Evolutionary conservation across 495 filamentous ascomycete species (phyloP).

Genomic region (Cercophora samala): DNA sequence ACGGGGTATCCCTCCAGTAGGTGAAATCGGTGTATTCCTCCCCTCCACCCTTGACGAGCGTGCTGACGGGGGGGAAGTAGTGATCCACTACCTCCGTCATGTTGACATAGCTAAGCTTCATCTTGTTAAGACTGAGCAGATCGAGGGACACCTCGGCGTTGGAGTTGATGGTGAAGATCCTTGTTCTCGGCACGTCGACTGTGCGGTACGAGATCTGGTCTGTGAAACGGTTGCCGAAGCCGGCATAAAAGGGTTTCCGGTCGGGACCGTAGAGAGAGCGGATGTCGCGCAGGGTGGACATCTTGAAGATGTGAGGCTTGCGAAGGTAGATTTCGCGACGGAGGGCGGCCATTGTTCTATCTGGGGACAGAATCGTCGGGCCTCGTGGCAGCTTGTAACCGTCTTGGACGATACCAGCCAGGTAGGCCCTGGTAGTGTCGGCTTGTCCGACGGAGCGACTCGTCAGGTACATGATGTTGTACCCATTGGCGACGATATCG

Average conservation of each 20-base stretch:
- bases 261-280: slow-evolving; percentile 78
- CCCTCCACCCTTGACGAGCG: slow-evolving; percentile 70
- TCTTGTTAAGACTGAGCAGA: slow-evolving; percentile 83
- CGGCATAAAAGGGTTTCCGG: slow-evolving; percentile 86
- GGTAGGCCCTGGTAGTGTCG: slow-evolving; percentile 85
- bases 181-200: slow-evolving; percentile 86
- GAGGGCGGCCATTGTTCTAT: slow-evolving; percentile 93
- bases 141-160: slow-evolving; percentile 96
- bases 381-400: slow-evolving; percentile 82
- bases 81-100: slow-evolving; percentile 97
- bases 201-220: slow-evolving; percentile 94
- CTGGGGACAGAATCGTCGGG: slow-evolving; percentile 90
- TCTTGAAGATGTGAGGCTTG: slow-evolving; percentile 99
- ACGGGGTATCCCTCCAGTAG: slow-evolving; percentile 75
- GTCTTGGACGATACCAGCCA: slow-evolving; percentile 86
- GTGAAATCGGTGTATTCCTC: slow-evolving; percentile 88
- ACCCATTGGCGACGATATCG: slow-evolving; percentile 93
- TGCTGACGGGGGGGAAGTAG: slow-evolving; percentile 84
- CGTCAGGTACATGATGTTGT: slow-evolving; percentile 98
- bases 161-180: slow-evolving; percentile 99
- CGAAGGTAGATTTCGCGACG: slow-evolving; percentile 91
- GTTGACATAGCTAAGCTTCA: slow-evolving; percentile 93
- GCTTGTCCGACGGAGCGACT: slow-evolving; percentile 90
- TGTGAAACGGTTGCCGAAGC: slow-evolving; percentile 94
- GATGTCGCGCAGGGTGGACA: slow-evolving; percentile 95